Percentiles rank a stretch among this genome's conserved stretches.
phyloP scores from a whole-genome alignment of 176 grass and related monocot species.

The Thalia dealbata region DNA sequence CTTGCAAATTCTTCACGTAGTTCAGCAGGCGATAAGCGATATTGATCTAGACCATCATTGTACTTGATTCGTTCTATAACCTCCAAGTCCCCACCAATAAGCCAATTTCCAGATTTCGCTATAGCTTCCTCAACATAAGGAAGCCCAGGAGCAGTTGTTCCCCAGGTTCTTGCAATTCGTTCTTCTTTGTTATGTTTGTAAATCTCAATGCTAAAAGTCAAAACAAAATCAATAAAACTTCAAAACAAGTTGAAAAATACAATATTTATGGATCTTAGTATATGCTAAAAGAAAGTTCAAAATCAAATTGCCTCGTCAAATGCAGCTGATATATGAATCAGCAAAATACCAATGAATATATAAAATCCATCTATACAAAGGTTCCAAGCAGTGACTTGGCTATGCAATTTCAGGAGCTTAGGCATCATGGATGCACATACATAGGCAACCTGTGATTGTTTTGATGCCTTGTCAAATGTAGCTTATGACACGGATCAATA shows the following conservation, averaged over 20 bases:
- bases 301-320: background rate
- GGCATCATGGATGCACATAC: too few relatives aligned
- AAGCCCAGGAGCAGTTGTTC: conserved; percentile 67
- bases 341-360: background rate
- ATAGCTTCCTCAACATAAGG: conserved; percentile 87
- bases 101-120: conserved; percentile 78
- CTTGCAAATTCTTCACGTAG: conserved; percentile 81
- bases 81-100: conserved; percentile 93
- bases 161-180: conserved; percentile 96
- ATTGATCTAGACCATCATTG: conserved; percentile 91
- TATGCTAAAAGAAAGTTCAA: background rate
- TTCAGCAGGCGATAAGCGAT: conserved; percentile 71
- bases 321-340: background rate
- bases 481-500: too few relatives aligned
- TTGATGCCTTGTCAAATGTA: too few relatives aligned
- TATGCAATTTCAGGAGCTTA: too few relatives aligned
- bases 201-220: conserved; percentile 74
- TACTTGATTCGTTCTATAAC: conserved; percentile 97
- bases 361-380: too few relatives aligned
- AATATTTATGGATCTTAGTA: background rate
- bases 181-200: conserved; percentile 99
- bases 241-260: background rate
- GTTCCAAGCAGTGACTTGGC: too few relatives aligned
- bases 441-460: too few relatives aligned
- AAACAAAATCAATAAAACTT: conserved; percentile 1